Evolutionary conservation across 75 land plant species (phyloP).

Genomic region (Pinus albicaulis): DNA sequence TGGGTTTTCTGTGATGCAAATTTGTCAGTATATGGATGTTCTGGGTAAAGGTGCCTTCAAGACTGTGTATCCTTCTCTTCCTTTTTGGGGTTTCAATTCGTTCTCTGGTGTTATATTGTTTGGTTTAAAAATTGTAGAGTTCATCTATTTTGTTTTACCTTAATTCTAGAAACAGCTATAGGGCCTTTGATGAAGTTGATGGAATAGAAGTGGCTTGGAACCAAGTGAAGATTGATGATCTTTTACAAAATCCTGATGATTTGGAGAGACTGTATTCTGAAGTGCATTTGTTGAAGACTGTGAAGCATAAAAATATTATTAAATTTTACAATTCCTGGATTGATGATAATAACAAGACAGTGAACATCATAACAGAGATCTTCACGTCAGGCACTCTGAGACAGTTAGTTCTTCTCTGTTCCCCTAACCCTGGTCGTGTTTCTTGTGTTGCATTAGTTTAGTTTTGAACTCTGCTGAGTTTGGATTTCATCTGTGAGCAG

Average conservation of each 20-base stretch:
- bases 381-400: slow-evolving; percentile 53
- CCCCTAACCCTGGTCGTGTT: neutral
- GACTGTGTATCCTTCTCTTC: slow-evolving; percentile 57
- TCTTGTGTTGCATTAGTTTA: neutral
- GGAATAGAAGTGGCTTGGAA: slow-evolving; percentile 77
- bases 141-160: slow-evolving; percentile 19
- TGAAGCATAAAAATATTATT: slow-evolving; percentile 58
- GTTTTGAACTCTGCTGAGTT: neutral
- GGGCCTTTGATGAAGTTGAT: slow-evolving; percentile 64
- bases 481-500: slow-evolving; percentile 6
- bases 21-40: slow-evolving; percentile 51
- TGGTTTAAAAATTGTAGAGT: neutral
- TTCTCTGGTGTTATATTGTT: neutral
- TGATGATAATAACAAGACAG: slow-evolving; percentile 36
- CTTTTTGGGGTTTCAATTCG: neutral
- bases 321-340: slow-evolving; percentile 51
- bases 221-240: slow-evolving; percentile 53
- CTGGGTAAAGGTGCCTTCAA: slow-evolving; percentile 73
- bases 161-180: slow-evolving; percentile 27
- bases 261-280: slow-evolving; percentile 63
- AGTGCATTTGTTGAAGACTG: slow-evolving; percentile 48
- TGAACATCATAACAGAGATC: slow-evolving; percentile 54
- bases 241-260: slow-evolving; percentile 42
- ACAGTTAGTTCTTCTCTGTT: slow-evolving; percentile 25
- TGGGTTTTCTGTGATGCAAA: slow-evolving; percentile 6